Base-by-base conservation (phyloP, 768 basidiomycete genomes). In the Trametes punicea region DNA sequence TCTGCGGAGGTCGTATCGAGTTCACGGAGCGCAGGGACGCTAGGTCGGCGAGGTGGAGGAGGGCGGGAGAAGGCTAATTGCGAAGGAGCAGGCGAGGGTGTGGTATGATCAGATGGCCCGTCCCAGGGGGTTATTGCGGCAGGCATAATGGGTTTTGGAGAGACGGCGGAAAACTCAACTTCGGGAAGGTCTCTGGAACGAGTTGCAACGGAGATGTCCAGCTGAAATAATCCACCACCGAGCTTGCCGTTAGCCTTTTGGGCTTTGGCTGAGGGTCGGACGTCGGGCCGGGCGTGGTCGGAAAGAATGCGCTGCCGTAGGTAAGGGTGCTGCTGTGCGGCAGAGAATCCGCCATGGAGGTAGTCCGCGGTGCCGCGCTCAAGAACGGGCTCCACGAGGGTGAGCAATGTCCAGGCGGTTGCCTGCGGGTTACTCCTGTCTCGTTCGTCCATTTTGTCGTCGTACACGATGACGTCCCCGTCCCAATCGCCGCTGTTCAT, bases 391-490 rank as follows among this genome's bases (percentile, higher is more conserved):
- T 76, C 66, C 4, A 93, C 69, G 39, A 90, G 76, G 25, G 80
- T 76, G 21, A 91, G 75, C 31, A 93, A 76, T 0, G 82, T 81
- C 88, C 90, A 92, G 0, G 88, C 79, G 29, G 83, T 81, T 38
- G 74, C 69, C 52, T 81, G 77, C 29, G 74, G 62, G 62, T 81
- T 82, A 51, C 76, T 73, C 61, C 75, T 81, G 63, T 88, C 83
- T 51, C 78, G 80, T 51, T 77, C 73, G 67, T 88, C 84, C 77
- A 91, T 91, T 56, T 85, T 84, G 55, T 90, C 86, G 62, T 87
- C 86, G 65, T 88, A 90, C 13, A 94, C 74, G 44, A 90, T 76
- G 34, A 93, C 77, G 65, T 85, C 78, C 10, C 89, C 88, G 63
- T 91, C 83, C 88, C 90, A 92, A 18, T 76, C 77, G 15, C 67